Evolutionary conservation across 192 early-diverging fungal genomes (phyloP), one percentile per base, ranked within the genome.

Genomic region (Umbelopsis isabellina): DNA sequence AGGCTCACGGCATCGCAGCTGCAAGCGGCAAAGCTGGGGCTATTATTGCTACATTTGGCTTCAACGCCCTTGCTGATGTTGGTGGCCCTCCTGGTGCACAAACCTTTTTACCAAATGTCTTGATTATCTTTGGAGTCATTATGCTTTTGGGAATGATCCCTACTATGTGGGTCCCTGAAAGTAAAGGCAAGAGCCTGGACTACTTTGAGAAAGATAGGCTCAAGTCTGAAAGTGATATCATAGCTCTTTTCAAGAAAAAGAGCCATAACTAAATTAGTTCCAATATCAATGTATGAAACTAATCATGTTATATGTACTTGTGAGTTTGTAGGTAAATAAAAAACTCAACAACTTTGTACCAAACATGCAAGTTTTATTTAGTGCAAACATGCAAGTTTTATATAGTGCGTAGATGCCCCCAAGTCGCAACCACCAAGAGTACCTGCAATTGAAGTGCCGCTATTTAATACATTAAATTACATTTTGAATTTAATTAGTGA

Each of bases 1-100:
- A 86, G 41, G 88, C 88, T 51, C 93, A 94, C 78, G 93, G 93
- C 82, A 88, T 93, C 69, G 90, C 91, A 66, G 91, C 92, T 46
- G 92, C 90, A 49, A 74, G 80, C 64, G 91, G 92, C 49, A 94
- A 93, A 80, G 81, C 86, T 53, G 91, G 78, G 30, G 91, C 90
- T 58, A 91, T 93, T 72, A 50, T 91, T 66, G 85, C 87, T 46
- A 76, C 85, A 18, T 86, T 87, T 75, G 85, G 83, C 21, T 87
- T 85, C 76, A 85, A 87, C 69, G 74, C 73, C 49, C 37, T 89
- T n/a, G 75, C 74, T 27, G 84, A 83, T 65, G 77, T 83, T 18
- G 79, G 79, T 46, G 83, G 77, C 47, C 65, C 73, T 16, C 37
- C 66, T 27, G 55, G 55, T 7, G 70, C 76, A 49, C 83, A 88